Evolutionary conservation across 2,329 filamentous ascomycete species (phyloP), one percentile per base, ranked within the genome.

Genomic region (Botrytis fabae): DNA sequence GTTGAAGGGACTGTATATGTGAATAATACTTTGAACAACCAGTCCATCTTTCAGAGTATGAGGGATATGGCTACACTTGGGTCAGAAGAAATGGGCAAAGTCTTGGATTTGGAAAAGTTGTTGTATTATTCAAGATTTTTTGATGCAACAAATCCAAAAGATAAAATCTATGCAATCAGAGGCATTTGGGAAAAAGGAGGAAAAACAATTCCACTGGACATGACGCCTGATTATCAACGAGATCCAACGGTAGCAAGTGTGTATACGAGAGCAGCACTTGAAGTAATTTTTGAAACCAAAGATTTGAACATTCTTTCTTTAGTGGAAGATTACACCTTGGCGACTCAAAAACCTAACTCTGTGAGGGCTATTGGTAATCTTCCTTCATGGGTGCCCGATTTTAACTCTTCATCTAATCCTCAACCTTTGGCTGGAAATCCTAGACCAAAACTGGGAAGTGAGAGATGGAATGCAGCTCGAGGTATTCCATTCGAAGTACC

Each of bases 331-430:
- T 22, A 14, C 20, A 59, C 51, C 4, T 54, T 62, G 18, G 32
- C 64, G 25, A 71, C 57, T 14, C 28, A 71, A 22, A 54, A 68
- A 9, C 65, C 35, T 10, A 42, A 57, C 12, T 72, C 63, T 3
- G 42, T 72, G 16, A 54, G 70, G 46, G 63, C 40, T 7, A 20
- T 51, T 18, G 54, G 54, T 9, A 51, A 68, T 25, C 54, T 76
- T 7, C 75, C 75, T 16, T 75, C 74, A 14, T 76, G 75, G 75
- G 71, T 75, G 12, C 75, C 75, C 16, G 74, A 76, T 54, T 75
- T 71, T 32, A 73, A 70, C 20, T 72, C 72, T 2, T 28, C 69
- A 6, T 69, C 63, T 22, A 62, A 63, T 14, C 59, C 57, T 32
- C 59, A 74, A 25, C 75, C 74, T 16, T 44, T 76, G 14, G 48